phyloP scores from a whole-genome alignment of 1,284 basidiomycete species.

The Singerocomus inundabilis region DNA sequence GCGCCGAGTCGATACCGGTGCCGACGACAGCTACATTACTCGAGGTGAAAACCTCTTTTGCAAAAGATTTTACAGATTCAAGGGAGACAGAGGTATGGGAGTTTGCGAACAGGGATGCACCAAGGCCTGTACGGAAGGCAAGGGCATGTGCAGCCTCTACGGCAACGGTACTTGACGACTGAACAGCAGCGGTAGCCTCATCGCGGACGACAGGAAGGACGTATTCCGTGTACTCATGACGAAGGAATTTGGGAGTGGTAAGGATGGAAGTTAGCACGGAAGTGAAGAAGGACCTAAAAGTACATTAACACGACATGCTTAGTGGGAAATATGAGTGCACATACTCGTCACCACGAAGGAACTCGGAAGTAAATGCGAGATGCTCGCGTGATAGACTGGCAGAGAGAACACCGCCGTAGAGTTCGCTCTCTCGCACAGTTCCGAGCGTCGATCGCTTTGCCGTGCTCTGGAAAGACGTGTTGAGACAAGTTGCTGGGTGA shows the following conservation, averaged over 20 bases:
- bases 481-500: slow-evolving; percentile 10
- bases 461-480: slow-evolving; percentile 58
- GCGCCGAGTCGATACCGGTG: slow-evolving; percentile 75
- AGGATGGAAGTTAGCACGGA: slow-evolving; percentile 83
- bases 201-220: slow-evolving; percentile 75
- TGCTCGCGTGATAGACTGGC: slow-evolving; percentile 87
- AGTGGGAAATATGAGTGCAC: slow-evolving; percentile 36
- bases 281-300: slow-evolving; percentile 76
- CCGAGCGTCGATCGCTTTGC: slow-evolving; percentile 85
- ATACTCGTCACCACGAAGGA: slow-evolving; percentile 95
- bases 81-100: slow-evolving; percentile 65
- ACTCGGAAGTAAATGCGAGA: slow-evolving; percentile 91
- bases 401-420: slow-evolving; percentile 92
- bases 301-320: neutral
- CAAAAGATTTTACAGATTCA: slow-evolving; percentile 72
- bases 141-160: slow-evolving; percentile 83
- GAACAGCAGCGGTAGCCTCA: slow-evolving; percentile 65
- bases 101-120: slow-evolving; percentile 81
- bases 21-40: slow-evolving; percentile 84
- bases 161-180: slow-evolving; percentile 63
- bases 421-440: slow-evolving; percentile 89
- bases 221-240: slow-evolving; percentile 85
- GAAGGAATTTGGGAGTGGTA: slow-evolving; percentile 78
- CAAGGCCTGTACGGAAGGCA: slow-evolving; percentile 90
- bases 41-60: slow-evolving; percentile 68